These are phyloP conservation scores for Trichomonas gallinae DNA, from an alignment of 208 protist genomes.

Conservation along the genomic window DNA sequence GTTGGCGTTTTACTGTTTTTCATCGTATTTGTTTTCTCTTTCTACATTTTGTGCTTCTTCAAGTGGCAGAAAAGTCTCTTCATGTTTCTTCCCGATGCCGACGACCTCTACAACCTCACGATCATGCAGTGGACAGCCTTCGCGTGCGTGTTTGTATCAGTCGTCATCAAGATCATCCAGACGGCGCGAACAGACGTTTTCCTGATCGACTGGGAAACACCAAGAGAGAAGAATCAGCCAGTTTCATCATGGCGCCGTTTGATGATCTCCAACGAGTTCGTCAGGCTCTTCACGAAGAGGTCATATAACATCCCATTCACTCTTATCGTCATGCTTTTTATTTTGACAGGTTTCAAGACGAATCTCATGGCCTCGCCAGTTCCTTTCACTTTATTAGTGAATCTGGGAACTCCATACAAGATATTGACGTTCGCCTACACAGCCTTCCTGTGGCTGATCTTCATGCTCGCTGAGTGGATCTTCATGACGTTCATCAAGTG, in stretches of 20 bases:
- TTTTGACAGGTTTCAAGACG: background rate
- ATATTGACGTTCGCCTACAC: background rate
- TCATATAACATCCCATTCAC: background rate
- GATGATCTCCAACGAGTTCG: background rate
- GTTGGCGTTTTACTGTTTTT: background rate
- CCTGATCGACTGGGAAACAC: background rate
- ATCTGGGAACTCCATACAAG: background rate
- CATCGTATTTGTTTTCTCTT: background rate
- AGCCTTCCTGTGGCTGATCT: background rate
- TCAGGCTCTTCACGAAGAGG: background rate
- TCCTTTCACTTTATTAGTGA: background rate
- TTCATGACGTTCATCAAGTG: background rate
- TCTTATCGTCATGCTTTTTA: background rate
- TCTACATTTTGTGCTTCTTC: background rate
- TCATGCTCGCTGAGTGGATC: background rate
- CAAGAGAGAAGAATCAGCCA: background rate
- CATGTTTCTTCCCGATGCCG: background rate
- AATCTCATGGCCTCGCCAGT: background rate
- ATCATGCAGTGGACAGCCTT: background rate
- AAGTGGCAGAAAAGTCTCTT: background rate
- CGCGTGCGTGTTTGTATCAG: background rate
- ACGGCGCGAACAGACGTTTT: background rate
- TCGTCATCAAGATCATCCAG: background rate
- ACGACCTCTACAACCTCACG: background rate
- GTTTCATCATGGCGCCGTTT: background rate